phyloP scores from a whole-genome alignment of 306 rosid genomes.

The Castanopsis chinensis region DNA sequence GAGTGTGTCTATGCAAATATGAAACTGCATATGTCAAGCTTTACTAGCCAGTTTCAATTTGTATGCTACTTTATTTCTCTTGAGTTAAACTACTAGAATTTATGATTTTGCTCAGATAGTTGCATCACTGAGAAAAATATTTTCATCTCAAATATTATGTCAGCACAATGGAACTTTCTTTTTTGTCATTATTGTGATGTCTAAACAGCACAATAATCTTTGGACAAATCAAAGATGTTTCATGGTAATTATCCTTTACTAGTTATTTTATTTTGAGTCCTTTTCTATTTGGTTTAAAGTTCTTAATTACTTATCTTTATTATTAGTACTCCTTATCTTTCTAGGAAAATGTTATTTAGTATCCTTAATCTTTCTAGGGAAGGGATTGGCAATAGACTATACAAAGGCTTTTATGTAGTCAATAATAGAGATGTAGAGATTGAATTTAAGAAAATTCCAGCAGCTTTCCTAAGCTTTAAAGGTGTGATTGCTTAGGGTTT shows the following conservation, averaged over 20 bases:
- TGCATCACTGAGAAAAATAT: not conserved
- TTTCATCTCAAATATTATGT: not conserved
- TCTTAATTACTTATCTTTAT: no score
- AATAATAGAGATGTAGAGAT: no score
- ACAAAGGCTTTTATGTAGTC: no score
- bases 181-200: not conserved
- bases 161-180: not conserved
- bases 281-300: no score
- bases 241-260: not conserved
- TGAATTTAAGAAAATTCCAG: no score
- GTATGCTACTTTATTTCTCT: not conserved
- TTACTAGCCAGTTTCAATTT: not conserved
- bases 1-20: no score
- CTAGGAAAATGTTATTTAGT: no score
- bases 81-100: not conserved
- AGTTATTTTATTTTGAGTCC: not conserved
- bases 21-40: not conserved
- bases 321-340: no score
- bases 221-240: conserved; percentile 4
- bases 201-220: not conserved
- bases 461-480: not conserved
- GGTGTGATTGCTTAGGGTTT: no score
- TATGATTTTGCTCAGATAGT: conserved; percentile 3
- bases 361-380: no score
- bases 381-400: no score